These are phyloP conservation scores for Penicillium sp. DNA, from an alignment of 2,329 filamentous ascomycete species.

Conservation along the genomic window DNA sequence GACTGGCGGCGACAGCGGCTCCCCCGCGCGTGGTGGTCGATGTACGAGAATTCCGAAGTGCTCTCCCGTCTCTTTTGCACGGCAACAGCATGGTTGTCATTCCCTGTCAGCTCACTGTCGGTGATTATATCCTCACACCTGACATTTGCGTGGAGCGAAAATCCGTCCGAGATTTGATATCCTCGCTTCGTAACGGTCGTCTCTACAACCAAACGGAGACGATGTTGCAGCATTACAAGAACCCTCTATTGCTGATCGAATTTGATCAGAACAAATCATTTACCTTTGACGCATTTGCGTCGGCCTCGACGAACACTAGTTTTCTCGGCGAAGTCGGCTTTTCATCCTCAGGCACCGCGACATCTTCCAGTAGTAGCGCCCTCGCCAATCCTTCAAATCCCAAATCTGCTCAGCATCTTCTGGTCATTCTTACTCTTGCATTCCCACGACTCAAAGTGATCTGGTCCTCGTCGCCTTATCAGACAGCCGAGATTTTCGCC, in stretches of 20 bases:
- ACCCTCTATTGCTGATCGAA: constrained; percentile 87
- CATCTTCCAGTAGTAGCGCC: constrained; percentile 54
- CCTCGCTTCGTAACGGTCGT: constrained; percentile 84
- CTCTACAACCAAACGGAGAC: constrained; percentile 87
- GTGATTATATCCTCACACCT: constrained; percentile 89
- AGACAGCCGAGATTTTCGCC: constrained; percentile 95
- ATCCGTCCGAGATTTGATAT: constrained; percentile 82
- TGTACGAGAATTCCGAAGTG: constrained; percentile 91
- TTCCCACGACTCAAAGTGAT: constrained; percentile 87
- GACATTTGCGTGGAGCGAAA: constrained; percentile 92
- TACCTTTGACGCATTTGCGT: constrained; percentile 67
- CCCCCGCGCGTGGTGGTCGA: constrained; percentile 91
- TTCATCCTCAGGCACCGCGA: constrained; percentile 31
- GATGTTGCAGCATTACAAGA: constrained; percentile 91
- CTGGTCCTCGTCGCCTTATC: constrained; percentile 88
- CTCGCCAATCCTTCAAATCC: constrained; percentile 58
- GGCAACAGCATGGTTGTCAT: constrained; percentile 82
- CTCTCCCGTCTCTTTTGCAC: constrained; percentile 83
- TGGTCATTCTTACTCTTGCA: constrained; percentile 85
- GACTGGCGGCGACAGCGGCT: constrained; percentile 73
- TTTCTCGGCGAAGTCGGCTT: constrained; percentile 51
- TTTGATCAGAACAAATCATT: constrained; percentile 98
- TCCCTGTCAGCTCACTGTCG: constrained; percentile 92
- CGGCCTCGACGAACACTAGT: constrained; percentile 36
- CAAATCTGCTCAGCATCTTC: constrained; percentile 80